Percentiles rank a stretch among this genome's conserved stretches.
Evolutionary conservation across 257 asterid species (phyloP).

Genomic region (Solanum sejunctum): DNA sequence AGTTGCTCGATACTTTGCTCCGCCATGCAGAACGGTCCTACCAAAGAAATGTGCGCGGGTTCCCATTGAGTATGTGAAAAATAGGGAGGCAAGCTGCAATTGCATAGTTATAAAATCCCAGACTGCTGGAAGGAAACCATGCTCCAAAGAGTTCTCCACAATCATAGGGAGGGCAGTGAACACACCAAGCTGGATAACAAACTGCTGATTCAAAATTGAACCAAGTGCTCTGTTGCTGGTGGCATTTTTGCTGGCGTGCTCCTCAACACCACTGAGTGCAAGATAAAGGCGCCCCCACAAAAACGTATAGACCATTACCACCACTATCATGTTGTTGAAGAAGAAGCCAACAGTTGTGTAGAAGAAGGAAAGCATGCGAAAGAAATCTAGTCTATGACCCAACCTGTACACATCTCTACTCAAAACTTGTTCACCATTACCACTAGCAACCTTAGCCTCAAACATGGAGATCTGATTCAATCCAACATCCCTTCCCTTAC

Average conservation of each 20-base stretch:
- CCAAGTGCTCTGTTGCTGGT: constrained; percentile 69
- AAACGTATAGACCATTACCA: constrained; percentile 60
- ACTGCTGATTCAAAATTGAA: constrained; percentile 80
- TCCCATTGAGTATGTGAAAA: constrained; percentile 85
- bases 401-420: constrained; percentile 87
- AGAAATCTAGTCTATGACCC: constrained; percentile 92
- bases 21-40: constrained; percentile 86
- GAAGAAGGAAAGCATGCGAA: constrained; percentile 93
- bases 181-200: constrained; percentile 67
- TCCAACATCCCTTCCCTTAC: constrained; percentile 96
- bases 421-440: constrained; percentile 90
- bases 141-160: constrained; percentile 80
- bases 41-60: constrained; percentile 90
- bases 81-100: constrained; percentile 62
- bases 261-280: constrained; percentile 76
- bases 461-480: constrained; percentile 93
- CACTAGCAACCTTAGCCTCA: constrained; percentile 96
- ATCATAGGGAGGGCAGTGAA: constrained; percentile 96
- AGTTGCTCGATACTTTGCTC: constrained; percentile 91
- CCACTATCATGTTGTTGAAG: constrained; percentile 82
- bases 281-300: constrained; percentile 93
- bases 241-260: constrained; percentile 21
- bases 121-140: constrained; percentile 67
- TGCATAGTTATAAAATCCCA: constrained; percentile 96
- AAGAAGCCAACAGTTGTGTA: constrained; percentile 79